phyloP scores from a whole-genome alignment of 2,329 filamentous ascomycete genomes.

The Fusarium coffeatum region DNA sequence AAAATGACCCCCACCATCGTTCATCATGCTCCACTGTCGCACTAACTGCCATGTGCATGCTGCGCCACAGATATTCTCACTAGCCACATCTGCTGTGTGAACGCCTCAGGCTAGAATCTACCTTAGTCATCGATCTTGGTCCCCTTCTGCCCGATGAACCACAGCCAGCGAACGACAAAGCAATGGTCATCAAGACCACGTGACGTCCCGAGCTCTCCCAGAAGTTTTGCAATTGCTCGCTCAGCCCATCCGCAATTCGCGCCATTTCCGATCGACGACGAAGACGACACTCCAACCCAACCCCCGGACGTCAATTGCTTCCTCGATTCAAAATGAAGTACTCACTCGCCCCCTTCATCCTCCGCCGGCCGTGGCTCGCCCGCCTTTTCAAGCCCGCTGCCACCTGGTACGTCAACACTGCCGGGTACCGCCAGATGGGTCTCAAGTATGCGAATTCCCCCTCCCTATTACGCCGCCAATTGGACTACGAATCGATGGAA shows the following conservation, averaged over 20 bases:
- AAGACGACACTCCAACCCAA: slow-evolving; percentile 30
- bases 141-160: slow-evolving; percentile 33
- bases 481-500: slow-evolving; percentile 23
- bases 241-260: slow-evolving; percentile 53
- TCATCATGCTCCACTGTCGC: neutral
- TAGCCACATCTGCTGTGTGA: neutral
- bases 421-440: slow-evolving; percentile 93
- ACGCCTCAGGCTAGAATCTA: slow-evolving; percentile 1
- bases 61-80: neutral
- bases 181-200: slow-evolving; percentile 51
- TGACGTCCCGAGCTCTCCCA: slow-evolving; percentile 50
- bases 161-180: slow-evolving; percentile 39
- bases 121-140: slow-evolving; percentile 8
- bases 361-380: slow-evolving; percentile 87
- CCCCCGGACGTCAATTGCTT: slow-evolving; percentile 45
- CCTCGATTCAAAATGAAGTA: slow-evolving; percentile 70
- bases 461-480: slow-evolving; percentile 32
- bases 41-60: slow-evolving; percentile 2
- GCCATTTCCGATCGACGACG: slow-evolving; percentile 48
- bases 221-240: slow-evolving; percentile 46
- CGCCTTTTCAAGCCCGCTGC: slow-evolving; percentile 81
- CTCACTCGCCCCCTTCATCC: slow-evolving; percentile 78
- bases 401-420: slow-evolving; percentile 88
- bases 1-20: slow-evolving; percentile 35
- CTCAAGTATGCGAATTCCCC: slow-evolving; percentile 72